These are phyloP conservation scores for Neurospora tetrasperma DNA, from an alignment of 495 filamentous ascomycete genomes.

Conservation along the genomic window DNA sequence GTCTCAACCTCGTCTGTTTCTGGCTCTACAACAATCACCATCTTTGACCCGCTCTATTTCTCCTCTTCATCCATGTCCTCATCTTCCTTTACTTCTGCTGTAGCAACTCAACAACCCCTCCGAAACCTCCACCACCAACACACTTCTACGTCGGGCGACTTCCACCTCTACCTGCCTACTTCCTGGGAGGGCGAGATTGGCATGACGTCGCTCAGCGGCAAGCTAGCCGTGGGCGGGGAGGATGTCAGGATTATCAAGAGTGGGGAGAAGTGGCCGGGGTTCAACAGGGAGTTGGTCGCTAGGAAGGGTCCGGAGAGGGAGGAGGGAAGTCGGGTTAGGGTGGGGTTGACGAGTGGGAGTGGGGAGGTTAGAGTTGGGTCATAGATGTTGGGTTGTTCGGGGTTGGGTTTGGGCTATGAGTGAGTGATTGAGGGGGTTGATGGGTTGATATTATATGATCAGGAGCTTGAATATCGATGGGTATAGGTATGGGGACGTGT, in stretches of 20 bases:
- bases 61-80: too few relatives aligned
- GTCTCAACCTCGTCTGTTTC: conserved; percentile 27
- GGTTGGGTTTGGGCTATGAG: background rate
- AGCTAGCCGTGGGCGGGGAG: conserved; percentile 19
- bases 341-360: conserved; percentile 19
- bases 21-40: conserved; percentile 16
- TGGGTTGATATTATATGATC: too few relatives aligned
- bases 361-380: conserved; percentile 23
- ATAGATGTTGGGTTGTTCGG: background rate
- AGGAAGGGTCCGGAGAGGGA: conserved; percentile 27
- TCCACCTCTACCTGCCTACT: conserved; percentile 25
- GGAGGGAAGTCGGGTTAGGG: conserved; percentile 15
- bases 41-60: conserved; percentile 30
- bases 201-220: conserved; percentile 20
- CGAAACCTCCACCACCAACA: conserved; percentile 21
- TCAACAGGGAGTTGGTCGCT: conserved; percentile 20
- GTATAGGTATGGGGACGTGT: background rate
- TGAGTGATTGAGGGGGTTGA: background rate
- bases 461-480: too few relatives aligned
- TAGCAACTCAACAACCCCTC: conserved; percentile 5
- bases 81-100: background rate
- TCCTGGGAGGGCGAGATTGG: conserved; percentile 32
- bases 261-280: conserved; percentile 20
- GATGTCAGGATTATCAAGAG: conserved; percentile 24
- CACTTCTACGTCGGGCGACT: conserved; percentile 23